Evolutionary conservation across 73 alveolate species (phyloP).

Genomic region (Breviolum minutum): DNA sequence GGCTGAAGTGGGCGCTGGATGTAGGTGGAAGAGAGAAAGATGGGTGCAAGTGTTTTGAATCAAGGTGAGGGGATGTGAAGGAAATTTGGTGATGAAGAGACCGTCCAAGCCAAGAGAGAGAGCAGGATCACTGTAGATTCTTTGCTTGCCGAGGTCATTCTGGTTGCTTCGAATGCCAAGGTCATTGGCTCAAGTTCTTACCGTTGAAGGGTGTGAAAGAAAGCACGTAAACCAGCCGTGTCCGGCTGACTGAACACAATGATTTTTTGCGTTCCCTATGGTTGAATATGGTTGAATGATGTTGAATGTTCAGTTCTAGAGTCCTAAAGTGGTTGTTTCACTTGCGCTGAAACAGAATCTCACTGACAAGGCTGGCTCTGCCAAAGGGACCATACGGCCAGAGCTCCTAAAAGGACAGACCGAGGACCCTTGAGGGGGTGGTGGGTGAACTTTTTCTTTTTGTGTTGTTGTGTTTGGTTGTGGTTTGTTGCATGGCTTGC

Average conservation of each 20-base stretch:
- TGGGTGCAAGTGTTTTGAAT: too few species aligned
- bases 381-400: conserved; percentile 84
- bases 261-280: too few species aligned
- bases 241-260: too few species aligned
- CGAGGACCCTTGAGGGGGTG: neutral
- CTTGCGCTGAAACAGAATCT: neutral
- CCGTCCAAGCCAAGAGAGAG: too few species aligned
- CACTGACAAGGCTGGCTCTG: conserved; percentile 63
- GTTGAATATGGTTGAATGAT: too few species aligned
- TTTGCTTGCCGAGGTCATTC: conserved; percentile 21
- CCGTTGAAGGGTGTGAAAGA: too few species aligned
- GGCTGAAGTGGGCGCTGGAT: neutral
- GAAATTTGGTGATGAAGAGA: neutral
- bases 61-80: too few species aligned
- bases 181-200: neutral
- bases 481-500: neutral
- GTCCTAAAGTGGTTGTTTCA: too few species aligned
- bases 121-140: too few species aligned
- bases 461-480: neutral
- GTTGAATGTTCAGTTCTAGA: too few species aligned
- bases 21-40: neutral
- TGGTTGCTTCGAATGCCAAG: conserved; percentile 54
- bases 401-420: conserved; percentile 66
- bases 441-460: neutral
- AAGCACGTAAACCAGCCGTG: too few species aligned